phyloP scores from a whole-genome alignment of 192 early-diverging fungal species.

The Coemansia sp. region DNA sequence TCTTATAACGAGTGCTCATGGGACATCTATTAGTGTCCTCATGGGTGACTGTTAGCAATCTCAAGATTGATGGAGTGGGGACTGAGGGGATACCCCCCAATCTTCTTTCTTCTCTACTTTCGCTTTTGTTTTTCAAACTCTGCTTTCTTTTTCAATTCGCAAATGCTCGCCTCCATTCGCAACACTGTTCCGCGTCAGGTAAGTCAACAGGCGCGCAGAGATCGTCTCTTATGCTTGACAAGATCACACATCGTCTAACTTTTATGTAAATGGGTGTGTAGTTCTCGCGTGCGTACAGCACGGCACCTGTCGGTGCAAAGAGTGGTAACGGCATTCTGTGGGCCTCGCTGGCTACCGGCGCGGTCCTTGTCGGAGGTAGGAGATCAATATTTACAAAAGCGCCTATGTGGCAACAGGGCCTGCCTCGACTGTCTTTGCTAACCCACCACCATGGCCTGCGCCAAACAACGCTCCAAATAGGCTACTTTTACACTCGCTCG shows the following conservation, averaged over 20 bases:
- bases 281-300: slow-evolving; percentile 52
- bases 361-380: slow-evolving; percentile 52
- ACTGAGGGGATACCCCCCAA: not conserved
- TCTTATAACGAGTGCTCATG: not conserved
- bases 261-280: slow-evolving; percentile 13
- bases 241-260: not conserved
- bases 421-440: not conserved
- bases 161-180: slow-evolving; percentile 47
- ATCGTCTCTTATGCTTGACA: no score
- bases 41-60: not conserved
- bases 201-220: not conserved
- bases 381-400: not conserved
- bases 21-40: not conserved
- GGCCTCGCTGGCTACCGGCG: slow-evolving; percentile 48
- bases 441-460: slow-evolving; percentile 1
- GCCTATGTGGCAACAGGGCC: not conserved
- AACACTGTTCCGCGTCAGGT: slow-evolving; percentile 45
- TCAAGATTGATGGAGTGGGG: not conserved
- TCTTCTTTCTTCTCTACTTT: not conserved
- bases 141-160: not conserved
- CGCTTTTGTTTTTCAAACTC: not conserved
- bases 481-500: slow-evolving; percentile 47
- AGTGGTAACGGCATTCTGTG: slow-evolving; percentile 39
- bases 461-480: slow-evolving; percentile 28
- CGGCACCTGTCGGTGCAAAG: slow-evolving; percentile 22